Percentiles rank a stretch among this genome's conserved stretches.
phyloP scores from a whole-genome alignment of 345 rosid species.

The Erysimum cheiranthoides region DNA sequence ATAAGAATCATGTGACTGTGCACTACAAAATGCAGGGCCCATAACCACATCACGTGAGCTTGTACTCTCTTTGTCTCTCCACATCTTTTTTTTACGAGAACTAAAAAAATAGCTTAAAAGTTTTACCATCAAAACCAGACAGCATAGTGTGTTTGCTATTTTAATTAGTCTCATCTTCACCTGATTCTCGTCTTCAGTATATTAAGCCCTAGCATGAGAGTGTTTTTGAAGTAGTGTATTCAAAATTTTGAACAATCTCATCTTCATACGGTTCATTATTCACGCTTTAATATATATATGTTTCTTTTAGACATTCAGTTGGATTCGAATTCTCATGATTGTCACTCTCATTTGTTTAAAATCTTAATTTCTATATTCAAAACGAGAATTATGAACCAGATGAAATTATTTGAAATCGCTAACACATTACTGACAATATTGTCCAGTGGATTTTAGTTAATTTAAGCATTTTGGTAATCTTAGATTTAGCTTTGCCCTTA shows the following conservation, averaged over 20 bases:
- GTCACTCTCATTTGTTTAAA: background rate
- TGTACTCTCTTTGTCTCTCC: slow-evolving; percentile 40
- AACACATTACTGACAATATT: background rate
- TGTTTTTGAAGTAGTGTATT: background rate
- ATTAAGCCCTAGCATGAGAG: background rate
- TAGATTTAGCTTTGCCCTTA: background rate
- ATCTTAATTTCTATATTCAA: background rate
- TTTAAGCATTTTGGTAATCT: background rate
- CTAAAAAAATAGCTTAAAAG: background rate
- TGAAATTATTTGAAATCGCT: background rate
- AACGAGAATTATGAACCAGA: background rate
- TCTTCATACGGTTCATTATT: background rate
- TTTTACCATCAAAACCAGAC: background rate
- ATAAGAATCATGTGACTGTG: slow-evolving; percentile 34
- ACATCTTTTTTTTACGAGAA: background rate
- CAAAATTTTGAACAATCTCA: background rate
- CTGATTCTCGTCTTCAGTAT: background rate
- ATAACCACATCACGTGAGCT: slow-evolving; percentile 38
- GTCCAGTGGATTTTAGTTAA: background rate
- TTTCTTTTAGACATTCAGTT: no score
- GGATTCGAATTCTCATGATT: background rate
- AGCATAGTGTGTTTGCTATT: background rate
- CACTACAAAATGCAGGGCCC: slow-evolving; percentile 41
- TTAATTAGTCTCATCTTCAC: background rate
- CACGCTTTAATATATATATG: background rate